phyloP scores from a whole-genome alignment of 345 rosid species.

The Pelargonium nanum region DNA sequence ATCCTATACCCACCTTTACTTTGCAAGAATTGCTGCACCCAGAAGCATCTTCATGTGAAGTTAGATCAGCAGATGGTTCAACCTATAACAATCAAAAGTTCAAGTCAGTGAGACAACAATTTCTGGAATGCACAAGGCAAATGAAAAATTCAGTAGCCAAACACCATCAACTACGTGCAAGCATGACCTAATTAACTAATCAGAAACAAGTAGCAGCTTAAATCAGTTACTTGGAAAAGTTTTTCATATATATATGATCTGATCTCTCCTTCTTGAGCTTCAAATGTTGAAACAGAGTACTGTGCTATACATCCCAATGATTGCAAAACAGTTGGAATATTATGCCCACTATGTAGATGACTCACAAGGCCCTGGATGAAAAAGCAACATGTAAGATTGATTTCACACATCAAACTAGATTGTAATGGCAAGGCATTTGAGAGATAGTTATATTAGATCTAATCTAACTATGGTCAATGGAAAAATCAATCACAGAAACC shows the following conservation, averaged over 20 bases:
- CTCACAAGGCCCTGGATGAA: conserved; percentile 50
- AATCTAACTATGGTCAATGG: not conserved
- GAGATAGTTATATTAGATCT: not conserved
- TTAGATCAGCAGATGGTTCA: conserved; percentile 25
- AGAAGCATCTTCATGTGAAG: conserved; percentile 28
- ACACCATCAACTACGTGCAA: not conserved
- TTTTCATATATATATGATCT: conserved; percentile 32
- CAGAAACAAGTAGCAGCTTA: conserved; percentile 12
- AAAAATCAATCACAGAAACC: not conserved
- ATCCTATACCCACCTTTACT: conserved; percentile 47
- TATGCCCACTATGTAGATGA: conserved; percentile 43
- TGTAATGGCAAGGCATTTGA: not conserved
- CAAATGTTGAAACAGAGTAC: conserved; percentile 48
- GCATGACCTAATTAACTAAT: conserved; percentile 7
- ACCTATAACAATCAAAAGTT: conserved; percentile 32
- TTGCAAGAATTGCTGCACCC: conserved; percentile 41
- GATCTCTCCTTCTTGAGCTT: conserved; percentile 43
- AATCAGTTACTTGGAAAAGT: conserved; percentile 47
- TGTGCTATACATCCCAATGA: conserved; percentile 81
- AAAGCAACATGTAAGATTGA: conserved; percentile 5
- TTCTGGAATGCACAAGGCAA: not conserved
- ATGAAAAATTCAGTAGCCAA: not conserved
- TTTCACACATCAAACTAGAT: not conserved
- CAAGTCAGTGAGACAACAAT: conserved; percentile 3
- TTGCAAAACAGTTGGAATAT: conserved; percentile 72